phyloP scores from a whole-genome alignment of 371 early-diverging fungal genomes.

The Mortierella sp. region DNA sequence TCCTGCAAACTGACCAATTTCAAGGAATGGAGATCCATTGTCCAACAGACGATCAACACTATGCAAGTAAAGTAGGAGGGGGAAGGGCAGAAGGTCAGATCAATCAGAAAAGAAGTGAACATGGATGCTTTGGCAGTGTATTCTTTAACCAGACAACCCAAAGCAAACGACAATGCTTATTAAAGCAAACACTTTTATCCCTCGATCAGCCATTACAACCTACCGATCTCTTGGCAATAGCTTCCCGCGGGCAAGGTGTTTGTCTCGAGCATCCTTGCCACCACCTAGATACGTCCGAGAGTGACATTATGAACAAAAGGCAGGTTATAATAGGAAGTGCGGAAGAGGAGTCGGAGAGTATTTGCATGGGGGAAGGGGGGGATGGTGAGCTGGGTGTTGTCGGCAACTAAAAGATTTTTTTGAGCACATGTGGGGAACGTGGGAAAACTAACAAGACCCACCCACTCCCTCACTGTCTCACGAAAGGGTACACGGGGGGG shows the following conservation, averaged over 20 bases:
- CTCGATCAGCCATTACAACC: too few relatives aligned
- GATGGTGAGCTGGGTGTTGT: too few relatives aligned
- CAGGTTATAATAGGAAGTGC: too few relatives aligned
- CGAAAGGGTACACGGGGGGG: neutral
- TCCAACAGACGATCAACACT: constrained; percentile 88
- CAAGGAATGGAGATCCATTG: constrained; percentile 93
- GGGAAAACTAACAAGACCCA: too few relatives aligned
- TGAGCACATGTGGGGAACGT: constrained; percentile 11
- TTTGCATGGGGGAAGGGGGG: neutral
- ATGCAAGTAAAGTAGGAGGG: neutral
- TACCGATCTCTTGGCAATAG: constrained; percentile 94
- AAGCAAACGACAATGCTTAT: neutral
- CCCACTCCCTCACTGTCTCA: too few relatives aligned
- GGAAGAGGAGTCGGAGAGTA: too few relatives aligned
- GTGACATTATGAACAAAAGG: neutral
- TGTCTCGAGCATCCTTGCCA: constrained; percentile 86
- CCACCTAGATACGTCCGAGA: constrained; percentile 90
- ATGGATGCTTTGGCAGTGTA: neutral
- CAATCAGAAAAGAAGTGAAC: neutral
- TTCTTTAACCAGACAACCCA: constrained; percentile 18
- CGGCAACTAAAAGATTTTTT: neutral
- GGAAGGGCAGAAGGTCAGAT: too few relatives aligned
- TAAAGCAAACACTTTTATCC: constrained; percentile 12
- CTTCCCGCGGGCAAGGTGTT: constrained; percentile 91
- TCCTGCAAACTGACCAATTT: constrained; percentile 95